Base-by-base conservation (phyloP, 2,329 filamentous ascomycete genomes). In the Blastomyces silverae region DNA sequence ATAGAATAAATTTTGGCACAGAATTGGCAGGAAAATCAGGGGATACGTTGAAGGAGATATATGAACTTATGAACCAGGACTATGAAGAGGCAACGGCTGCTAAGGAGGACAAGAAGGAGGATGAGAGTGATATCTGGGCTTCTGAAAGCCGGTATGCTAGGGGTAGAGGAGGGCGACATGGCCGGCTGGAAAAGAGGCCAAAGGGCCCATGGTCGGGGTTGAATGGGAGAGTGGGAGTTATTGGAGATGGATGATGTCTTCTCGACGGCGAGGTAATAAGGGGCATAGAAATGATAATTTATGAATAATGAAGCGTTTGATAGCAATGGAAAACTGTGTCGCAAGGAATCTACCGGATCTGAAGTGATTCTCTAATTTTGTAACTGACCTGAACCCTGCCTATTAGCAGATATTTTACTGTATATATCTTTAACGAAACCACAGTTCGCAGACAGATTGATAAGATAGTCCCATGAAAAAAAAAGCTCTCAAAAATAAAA, bases 161-260 rank as follows among this genome's bases (percentile, higher is more conserved):
- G 64, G 66, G 68, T 52, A 62, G 66, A 48, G 65, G 61, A 46
- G 65, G 61, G 22, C 68, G 67, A 39, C 50, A 61, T 22, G 66
- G 62, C 61, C 70, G 71, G 37, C 53, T 63, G 31, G 70, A 71
- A 56, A 71, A 71, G 63, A 70, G 70, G 39, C 62, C 67, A 22
- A 73, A 71, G 52, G 76, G 76, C 13, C 75, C 77, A 13, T 79
- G 76, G 76, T 68, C 73, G 39, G 67, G 69, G n/a, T 67, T 79
- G 59, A 71, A 76, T 69, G 77, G 77, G 25, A 70, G 67, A 42
- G 68, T 78, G 53, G 75, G 73, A 13, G 37, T 68, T 22, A 48
- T 64, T 63, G 63, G 65, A 48, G 64, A 66, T 44, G 55, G 46
- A 58, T 56, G 52, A 55, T 15, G 28, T 22, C 53, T 22, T 25